Evolutionary conservation across 345 rosid species (phyloP).

Genomic region (sweet orange (Citrus sinensis)): DVS_A1.0 CM039169.1:26329501-26330000

Average conservation of each 20-base stretch:
- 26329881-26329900: background rate
- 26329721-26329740: constrained; percentile 8
- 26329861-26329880: background rate
- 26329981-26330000: background rate
- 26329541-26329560: constrained; percentile 65
- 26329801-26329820: background rate
- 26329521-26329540: constrained; percentile 90
- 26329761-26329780: background rate
- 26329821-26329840: background rate
- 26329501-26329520: constrained; percentile 97
- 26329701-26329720: constrained; percentile 99
- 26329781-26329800: background rate
- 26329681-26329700: constrained; percentile 90
- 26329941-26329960: background rate
- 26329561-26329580: constrained; percentile 59
- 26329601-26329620: constrained; percentile 58
- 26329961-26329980: background rate
- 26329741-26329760: background rate
- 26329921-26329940: background rate
- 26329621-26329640: constrained; percentile 58
- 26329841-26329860: background rate
- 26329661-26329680: constrained; percentile 63
- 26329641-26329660: constrained; percentile 37
- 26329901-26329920: background rate
- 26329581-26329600: constrained; percentile 89